Evolutionary conservation across 495 filamentous ascomycete genomes (phyloP), one percentile per base, ranked within the genome.

Genomic region (Tuber borchii): DNA sequence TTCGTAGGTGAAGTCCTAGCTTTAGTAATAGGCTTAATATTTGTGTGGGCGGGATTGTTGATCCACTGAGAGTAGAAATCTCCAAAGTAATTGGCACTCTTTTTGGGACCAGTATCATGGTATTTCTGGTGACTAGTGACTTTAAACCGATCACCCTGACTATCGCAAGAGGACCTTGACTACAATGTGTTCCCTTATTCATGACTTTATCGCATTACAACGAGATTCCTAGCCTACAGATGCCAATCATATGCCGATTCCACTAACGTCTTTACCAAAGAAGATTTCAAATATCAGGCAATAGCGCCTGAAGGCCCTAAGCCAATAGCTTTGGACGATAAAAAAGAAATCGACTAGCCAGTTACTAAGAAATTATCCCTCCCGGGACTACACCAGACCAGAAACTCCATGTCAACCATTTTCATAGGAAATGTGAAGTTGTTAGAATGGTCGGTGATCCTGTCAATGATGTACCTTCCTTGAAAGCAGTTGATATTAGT

Each of bases 41-140:
- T 92, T 3, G 88, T 92, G 17, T 93, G 3, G 85, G 92, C 39
- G 89, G 87, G 40, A 90, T 93, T 69, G 86, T 90, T 48, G 90
- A 93, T 82, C 91, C 91, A 0, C 88, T 89, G 1, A n/a, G 90
- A 37, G 86, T 87, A 1, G 91, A 92, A 80, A 92, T 91, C 44
- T 87, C 88, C 0, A 85, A 86, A 6, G 90, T 91, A 3, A 84
- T 91, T 39, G 79, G 80, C 14, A 89, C 85, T 9, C 84, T 91
- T 12, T 86, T 89, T 56, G 85, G 87, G 2, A 90, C 90, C 14
- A 88, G 89, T 14, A 90, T 91, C 61, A 85, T 88, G 31, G 86
- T 92, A 44, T 89, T 91, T 77, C 92, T 92, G 90, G 88, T 90
- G n/a, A 93, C 91, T 39, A 91, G 92, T 45, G 91, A 94, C 81